Base-by-base conservation (phyloP, 2,329 filamentous ascomycete genomes). In the Parastagonospora avenae region DNA sequence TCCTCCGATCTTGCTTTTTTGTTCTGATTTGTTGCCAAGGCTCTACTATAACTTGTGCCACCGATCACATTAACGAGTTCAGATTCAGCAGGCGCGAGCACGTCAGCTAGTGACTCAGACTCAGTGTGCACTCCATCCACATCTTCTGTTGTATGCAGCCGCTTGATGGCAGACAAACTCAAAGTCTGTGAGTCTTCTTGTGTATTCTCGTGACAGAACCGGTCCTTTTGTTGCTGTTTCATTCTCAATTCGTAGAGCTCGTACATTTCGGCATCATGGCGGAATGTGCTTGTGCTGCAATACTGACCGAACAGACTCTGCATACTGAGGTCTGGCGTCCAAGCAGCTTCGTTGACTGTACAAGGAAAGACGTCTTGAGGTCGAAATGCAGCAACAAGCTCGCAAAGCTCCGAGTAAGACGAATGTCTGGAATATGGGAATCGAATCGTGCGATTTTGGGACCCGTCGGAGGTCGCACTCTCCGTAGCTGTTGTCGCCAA, bases 371-470 rank as follows among this genome's bases (percentile, higher is more conserved):
- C 78, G 62, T 97, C 91, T 39, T 76, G 84, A 0, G 92, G 92
- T 27, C 77, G 82, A 61, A 97, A 89, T 0, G 80, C 78, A 2
- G 78, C 69, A 1, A 96, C 79, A 1, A 97, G 76, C 46, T 85
- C 75, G 56, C 90, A 88, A 2, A 96, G 81, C 68, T 97, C 93
- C 0, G 79, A 77, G 53, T 94, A 93, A 0, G 91, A 96, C 0
- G 93, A 95, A 71, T 97, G 93, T 1, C 93, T 84, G 0, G 93
- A 93, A 66, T 92, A 97, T 0, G 92, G 90, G 59, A 96, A 97
- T 15, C 76, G 79, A 19, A 75, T 74, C 0, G 64, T 60, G 31
- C 44, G 54, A 39, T 64, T 64, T 8, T 30, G 46, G 29, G 43
- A 51, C 7, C 28, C 15, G 8, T 37, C 31, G 5, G 37, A 19